phyloP scores from a whole-genome alignment of 2,329 filamentous ascomycete genomes.

The Berkeleyomyces basicola region DNA sequence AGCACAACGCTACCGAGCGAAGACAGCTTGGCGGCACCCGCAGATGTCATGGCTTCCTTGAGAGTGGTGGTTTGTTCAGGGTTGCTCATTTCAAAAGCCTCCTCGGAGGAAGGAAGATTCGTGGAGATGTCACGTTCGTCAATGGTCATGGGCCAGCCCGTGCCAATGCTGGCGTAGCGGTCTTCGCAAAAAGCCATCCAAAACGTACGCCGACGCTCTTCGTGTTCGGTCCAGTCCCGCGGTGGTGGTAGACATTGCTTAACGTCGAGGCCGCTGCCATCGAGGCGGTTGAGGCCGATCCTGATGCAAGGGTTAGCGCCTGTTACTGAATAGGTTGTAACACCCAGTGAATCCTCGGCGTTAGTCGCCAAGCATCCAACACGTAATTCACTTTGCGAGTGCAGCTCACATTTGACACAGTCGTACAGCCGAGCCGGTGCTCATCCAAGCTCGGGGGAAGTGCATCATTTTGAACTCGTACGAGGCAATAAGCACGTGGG shows the following conservation, averaged over 20 bases:
- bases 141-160: conserved; percentile 89
- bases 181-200: conserved; percentile 90
- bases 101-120: conserved; percentile 67
- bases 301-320: conserved; percentile 34
- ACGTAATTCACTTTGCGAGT: not conserved
- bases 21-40: conserved; percentile 58
- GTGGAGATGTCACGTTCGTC: conserved; percentile 86
- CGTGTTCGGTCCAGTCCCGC: conserved; percentile 83
- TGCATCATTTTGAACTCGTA: conserved; percentile 98
- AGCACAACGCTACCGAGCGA: conserved; percentile 66
- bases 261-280: conserved; percentile 68
- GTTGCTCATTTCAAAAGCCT: conserved; percentile 67
- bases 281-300: conserved; percentile 80
- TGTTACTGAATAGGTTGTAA: not conserved
- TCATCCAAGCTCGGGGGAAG: conserved; percentile 91
- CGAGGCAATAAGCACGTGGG: conserved; percentile 59
- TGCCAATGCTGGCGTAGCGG: conserved; percentile 86
- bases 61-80: conserved; percentile 57
- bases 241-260: conserved; percentile 80
- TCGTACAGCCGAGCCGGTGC: conserved; percentile 64
- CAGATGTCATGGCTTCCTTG: conserved; percentile 49
- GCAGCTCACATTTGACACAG: conserved; percentile 59
- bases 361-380: not conserved
- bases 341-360: not conserved
- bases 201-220: conserved; percentile 81